Evolutionary conservation across 345 rosid species (phyloP).

Genomic region (Eucalyptus erythrocorys): DNA sequence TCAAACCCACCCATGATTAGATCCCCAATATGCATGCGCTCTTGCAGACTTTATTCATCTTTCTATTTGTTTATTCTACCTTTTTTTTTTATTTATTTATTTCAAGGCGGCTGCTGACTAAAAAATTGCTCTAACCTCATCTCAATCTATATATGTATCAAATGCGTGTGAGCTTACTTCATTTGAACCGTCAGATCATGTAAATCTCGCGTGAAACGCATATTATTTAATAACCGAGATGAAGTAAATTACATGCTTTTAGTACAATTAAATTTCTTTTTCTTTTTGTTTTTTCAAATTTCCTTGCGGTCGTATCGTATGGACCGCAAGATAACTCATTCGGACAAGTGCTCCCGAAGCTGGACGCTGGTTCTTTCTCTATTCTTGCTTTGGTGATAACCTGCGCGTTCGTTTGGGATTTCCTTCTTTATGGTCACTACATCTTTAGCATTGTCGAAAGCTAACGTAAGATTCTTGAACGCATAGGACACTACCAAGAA

Average conservation of each 20-base stretch:
- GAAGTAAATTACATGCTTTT: background rate
- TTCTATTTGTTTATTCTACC: background rate
- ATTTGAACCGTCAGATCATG: background rate
- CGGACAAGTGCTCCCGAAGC: background rate
- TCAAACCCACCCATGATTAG: background rate
- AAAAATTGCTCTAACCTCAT: background rate
- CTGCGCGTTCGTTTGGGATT: background rate
- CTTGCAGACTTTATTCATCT: background rate
- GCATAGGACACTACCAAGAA: background rate
- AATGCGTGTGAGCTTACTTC: background rate
- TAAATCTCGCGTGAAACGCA: background rate
- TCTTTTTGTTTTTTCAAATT: background rate
- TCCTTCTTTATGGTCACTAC: background rate
- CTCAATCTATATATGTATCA: background rate
- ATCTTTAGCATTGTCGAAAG: background rate
- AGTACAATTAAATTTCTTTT: background rate
- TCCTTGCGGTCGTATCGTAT: background rate
- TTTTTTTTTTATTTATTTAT: too few species aligned
- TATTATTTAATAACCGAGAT: background rate
- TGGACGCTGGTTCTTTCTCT: background rate
- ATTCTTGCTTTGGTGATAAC: background rate
- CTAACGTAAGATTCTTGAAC: background rate
- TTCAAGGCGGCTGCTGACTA: rapidly evolving
- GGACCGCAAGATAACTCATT: background rate
- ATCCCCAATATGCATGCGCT: background rate